Base-by-base conservation (phyloP, 768 basidiomycete species). In the Tricholoma terreum region DNA sequence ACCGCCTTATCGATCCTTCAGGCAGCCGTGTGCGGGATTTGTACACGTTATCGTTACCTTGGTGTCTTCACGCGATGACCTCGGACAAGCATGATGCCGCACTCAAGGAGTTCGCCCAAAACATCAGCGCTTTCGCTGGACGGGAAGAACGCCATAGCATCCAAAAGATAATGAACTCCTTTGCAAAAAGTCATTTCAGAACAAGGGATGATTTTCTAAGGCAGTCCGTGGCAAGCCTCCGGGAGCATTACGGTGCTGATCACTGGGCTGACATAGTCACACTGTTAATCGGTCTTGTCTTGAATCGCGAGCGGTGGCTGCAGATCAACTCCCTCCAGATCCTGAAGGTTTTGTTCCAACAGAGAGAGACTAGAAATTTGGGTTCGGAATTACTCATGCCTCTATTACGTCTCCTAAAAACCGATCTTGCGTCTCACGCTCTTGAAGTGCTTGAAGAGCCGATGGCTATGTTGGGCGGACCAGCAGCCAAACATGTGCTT, bases 371-470 rank as follows among this genome's bases (percentile, higher is more conserved):
- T 0, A 78, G 89, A 58, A 86, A 80, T 56, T 75, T 93, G 50
- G 91, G 92, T 2, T 88, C 90, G 1, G 94, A 97, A 67, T 77
- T 95, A 21, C 81, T 98, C 27, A 93, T 93, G 88, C 94, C 95
- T 0, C 78, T 98, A 24, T 75, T 98, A 31, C 86, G 93, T 24
- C 80, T 98, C 21, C 77, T 97, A n/a, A 88, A 90, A 63, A 92
- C 91, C 2, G 90, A 94, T 60, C 80, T 94, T 33, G 88, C 94
- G 9, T 72, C 86, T 7, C 84, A 90, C 59, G 94, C 94, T 1
- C 79, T 98, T 48, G 94, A 95, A 49, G 92, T 98, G n/a, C 80
- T 98, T 6, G 94, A 97, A 64, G 90, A 94, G 63, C 94, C 94
- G 0, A 84, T 91, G 71, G 83, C 80, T 17, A 87, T 94, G 73